Evolutionary conservation across 805 yeast species (phyloP).

Genomic region (Candida succiphila): DNA sequence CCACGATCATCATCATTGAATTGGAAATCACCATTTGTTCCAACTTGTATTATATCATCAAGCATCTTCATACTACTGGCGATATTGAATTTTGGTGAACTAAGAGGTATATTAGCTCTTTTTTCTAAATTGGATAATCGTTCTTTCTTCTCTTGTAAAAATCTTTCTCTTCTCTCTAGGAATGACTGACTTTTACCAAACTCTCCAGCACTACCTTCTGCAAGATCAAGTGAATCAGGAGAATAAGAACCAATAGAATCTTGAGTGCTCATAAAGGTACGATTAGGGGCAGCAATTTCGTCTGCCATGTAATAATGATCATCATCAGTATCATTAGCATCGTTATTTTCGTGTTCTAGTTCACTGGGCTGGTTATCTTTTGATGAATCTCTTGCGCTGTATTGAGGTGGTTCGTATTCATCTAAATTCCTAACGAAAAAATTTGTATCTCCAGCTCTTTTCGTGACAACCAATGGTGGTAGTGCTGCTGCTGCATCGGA

Average conservation of each 20-base stretch:
- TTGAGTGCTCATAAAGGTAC: constrained; percentile 8
- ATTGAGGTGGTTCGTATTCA: constrained; percentile 10
- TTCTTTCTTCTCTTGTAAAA: constrained; percentile 8
- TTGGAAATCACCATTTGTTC: not conserved
- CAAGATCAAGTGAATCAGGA: constrained; percentile 10
- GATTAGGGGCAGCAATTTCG: constrained; percentile 7
- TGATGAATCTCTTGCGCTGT: constrained; percentile 1
- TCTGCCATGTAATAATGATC: constrained; percentile 3
- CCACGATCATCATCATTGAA: not conserved
- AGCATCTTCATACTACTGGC: constrained; percentile 13
- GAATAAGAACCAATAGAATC: constrained; percentile 20
- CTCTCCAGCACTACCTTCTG: constrained; percentile 18
- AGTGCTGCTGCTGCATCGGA: constrained; percentile 19
- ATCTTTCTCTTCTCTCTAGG: constrained; percentile 11
- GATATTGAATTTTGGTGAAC: constrained; percentile 29
- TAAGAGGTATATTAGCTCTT: constrained; percentile 25
- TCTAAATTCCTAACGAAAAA: constrained; percentile 23
- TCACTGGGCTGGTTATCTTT: constrained; percentile 4
- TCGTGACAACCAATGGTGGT: constrained; percentile 12
- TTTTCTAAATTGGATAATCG: constrained; percentile 7
- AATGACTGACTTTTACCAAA: constrained; percentile 9
- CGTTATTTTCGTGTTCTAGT: constrained; percentile 2
- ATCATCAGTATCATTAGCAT: constrained; percentile 6
- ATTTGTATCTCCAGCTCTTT: constrained; percentile 18
- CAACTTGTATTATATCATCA: constrained; percentile 2